Evolutionary conservation across 2,329 filamentous ascomycete species (phyloP).

Genomic region (Chaetomiaceae sp.): DNA sequence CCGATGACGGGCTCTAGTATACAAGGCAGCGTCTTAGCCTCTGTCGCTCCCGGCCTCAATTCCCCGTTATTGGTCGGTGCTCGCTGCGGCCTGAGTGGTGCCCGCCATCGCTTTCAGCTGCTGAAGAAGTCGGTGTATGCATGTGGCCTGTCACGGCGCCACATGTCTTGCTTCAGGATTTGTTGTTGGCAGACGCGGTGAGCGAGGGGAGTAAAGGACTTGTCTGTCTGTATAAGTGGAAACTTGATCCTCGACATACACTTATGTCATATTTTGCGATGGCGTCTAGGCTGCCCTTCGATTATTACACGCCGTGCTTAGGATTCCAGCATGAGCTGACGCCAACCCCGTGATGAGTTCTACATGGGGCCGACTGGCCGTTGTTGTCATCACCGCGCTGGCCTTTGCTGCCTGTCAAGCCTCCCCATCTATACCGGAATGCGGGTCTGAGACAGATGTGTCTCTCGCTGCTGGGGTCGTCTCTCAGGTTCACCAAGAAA

Average conservation of each 20-base stretch:
- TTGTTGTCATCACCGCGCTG: not conserved
- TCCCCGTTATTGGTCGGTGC: not conserved
- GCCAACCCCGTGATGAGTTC: constrained; percentile 21
- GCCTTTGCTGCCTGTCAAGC: not conserved
- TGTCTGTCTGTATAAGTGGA: constrained; percentile 10
- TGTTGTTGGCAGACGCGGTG: constrained; percentile 20
- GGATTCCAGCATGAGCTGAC: constrained; percentile 21
- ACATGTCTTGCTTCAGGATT: constrained; percentile 19
- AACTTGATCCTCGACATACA: constrained; percentile 1
- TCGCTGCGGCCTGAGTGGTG: constrained; percentile 2
- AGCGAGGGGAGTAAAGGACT: not conserved
- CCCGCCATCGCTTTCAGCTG: not conserved
- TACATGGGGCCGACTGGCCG: constrained; percentile 14
- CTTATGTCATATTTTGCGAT: not conserved
- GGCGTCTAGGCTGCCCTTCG: not conserved
- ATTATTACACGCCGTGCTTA: not conserved
- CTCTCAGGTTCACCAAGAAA: not conserved
- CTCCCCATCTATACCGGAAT: not conserved
- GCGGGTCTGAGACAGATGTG: not conserved
- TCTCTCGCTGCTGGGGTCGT: not conserved
- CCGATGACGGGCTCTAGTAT: not conserved
- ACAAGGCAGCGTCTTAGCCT: not conserved
- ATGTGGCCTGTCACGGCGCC: constrained; percentile 14
- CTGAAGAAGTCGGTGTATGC: constrained; percentile 17
- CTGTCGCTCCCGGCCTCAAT: not conserved